phyloP scores from a whole-genome alignment of 2,329 filamentous ascomycete species.

The Calonectria henricotiae region DNA sequence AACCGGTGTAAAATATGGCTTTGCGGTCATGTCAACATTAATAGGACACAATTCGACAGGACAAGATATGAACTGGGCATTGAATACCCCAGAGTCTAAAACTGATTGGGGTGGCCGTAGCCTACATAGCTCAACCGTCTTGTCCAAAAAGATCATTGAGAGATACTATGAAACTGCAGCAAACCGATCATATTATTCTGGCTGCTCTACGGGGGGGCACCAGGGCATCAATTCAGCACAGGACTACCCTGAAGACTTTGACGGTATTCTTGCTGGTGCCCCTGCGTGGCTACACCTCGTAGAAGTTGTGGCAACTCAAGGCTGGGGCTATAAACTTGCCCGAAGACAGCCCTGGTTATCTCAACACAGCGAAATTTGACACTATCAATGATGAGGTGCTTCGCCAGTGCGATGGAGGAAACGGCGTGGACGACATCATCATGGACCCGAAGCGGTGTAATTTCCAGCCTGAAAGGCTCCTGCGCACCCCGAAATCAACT shows the following conservation, averaged over 20 bases:
- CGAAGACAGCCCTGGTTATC: not conserved
- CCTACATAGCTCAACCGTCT: not conserved
- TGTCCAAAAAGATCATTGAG: slow-evolving; percentile 1
- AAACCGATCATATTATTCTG: slow-evolving; percentile 11
- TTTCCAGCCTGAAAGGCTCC: not conserved
- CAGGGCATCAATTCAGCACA: slow-evolving; percentile 8
- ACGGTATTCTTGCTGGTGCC: slow-evolving; percentile 8
- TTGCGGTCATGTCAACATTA: slow-evolving; percentile 7
- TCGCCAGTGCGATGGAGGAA: slow-evolving; percentile 2
- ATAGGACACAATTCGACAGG: slow-evolving; percentile 10
- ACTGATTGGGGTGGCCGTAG: slow-evolving; percentile 2
- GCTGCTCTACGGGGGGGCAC: not conserved
- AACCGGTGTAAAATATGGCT: not conserved
- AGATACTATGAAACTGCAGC: slow-evolving; percentile 11
- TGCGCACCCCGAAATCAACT: slow-evolving; percentile 3
- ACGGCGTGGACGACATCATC: slow-evolving; percentile 9
- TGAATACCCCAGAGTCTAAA: slow-evolving; percentile 6
- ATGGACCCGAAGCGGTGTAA: slow-evolving; percentile 20
- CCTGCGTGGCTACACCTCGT: not conserved
- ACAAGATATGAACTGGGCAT: slow-evolving; percentile 4
- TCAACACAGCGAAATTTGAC: not conserved
- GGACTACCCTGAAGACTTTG: slow-evolving; percentile 15
- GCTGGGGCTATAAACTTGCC: slow-evolving; percentile 6
- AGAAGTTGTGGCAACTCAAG: slow-evolving; percentile 7
- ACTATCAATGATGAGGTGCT: not conserved